These are phyloP conservation scores for Danielia reshetovae DNA, from an alignment of 805 yeast species.

Conservation along the genomic window DNA sequence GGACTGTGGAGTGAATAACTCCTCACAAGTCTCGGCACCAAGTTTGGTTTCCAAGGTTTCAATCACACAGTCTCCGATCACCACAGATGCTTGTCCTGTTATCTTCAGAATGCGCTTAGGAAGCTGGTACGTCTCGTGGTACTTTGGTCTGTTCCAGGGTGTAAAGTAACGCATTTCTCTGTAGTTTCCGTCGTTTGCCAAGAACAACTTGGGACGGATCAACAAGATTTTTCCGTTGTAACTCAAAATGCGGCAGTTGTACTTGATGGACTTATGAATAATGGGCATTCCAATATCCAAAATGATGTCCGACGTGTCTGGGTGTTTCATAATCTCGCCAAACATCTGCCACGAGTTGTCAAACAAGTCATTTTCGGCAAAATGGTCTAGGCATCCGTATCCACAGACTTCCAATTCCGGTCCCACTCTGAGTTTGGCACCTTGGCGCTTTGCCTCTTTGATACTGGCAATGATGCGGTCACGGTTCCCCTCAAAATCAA, in stretches of 20 bases:
- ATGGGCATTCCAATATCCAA: conserved; percentile 96
- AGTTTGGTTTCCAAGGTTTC: conserved; percentile 80
- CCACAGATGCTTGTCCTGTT: conserved; percentile 63
- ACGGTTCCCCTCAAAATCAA: conserved; percentile 95
- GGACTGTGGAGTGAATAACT: conserved; percentile 90
- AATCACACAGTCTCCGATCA: conserved; percentile 88
- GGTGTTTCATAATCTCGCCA: conserved; percentile 63
- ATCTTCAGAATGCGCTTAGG: conserved; percentile 66
- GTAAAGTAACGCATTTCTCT: conserved; percentile 97
- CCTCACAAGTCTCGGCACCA: conserved; percentile 99
- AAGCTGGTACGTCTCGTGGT: conserved; percentile 66
- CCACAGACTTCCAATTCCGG: conserved; percentile 96
- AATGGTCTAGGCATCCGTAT: conserved; percentile 93
- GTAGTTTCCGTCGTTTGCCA: conserved; percentile 97
- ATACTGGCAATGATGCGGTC: conserved; percentile 87
- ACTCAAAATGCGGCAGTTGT: conserved; percentile 86
- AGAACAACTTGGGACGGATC: conserved; percentile 87
- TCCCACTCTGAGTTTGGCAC: conserved; percentile 87
- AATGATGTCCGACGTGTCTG: conserved; percentile 70
- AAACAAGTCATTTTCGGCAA: conserved; percentile 82
- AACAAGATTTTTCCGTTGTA: conserved; percentile 73
- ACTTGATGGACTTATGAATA: conserved; percentile 79
- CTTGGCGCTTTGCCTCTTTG: conserved; percentile 63
- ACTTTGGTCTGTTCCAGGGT: conserved; percentile 83
- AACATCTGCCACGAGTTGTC: conserved; percentile 95